phyloP scores from a whole-genome alignment of 192 early-diverging fungal genomes.

The Fimicolochytrium jonesii region DNA sequence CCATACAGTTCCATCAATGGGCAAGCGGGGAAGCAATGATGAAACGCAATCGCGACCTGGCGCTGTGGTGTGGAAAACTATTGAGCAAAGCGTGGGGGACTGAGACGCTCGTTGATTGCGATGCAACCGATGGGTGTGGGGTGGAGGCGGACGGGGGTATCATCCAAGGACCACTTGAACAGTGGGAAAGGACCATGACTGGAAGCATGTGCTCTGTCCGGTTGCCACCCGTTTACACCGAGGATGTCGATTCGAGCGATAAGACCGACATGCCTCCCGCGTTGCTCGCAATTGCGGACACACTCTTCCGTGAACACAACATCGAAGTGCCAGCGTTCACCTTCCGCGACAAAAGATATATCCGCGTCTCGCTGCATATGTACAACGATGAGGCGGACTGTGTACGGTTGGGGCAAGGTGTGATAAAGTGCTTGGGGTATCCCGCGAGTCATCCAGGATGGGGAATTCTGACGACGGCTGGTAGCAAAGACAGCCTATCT shows the following conservation, averaged over 20 bases:
- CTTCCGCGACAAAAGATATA: conserved; percentile 18
- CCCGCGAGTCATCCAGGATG: no score
- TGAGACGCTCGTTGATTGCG: not conserved
- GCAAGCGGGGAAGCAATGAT: conserved; percentile 4
- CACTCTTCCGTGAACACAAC: conserved; percentile 11
- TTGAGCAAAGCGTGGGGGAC: conserved; percentile 32
- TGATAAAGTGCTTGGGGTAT: conserved; percentile 29
- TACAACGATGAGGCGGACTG: conserved; percentile 36
- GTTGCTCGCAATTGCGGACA: conserved; percentile 25
- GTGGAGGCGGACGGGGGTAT: no score
- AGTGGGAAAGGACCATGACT: conserved; percentile 7
- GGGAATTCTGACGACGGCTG: no score
- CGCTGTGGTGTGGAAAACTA: conserved; percentile 21
- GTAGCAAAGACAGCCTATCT: no score
- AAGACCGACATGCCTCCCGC: conserved; percentile 1
- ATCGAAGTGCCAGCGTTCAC: conserved; percentile 42
- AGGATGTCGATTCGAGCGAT: not conserved
- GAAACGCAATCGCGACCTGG: conserved; percentile 25
- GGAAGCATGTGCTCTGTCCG: conserved; percentile 22
- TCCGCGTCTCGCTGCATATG: conserved; percentile 37
- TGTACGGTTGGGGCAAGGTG: conserved; percentile 11
- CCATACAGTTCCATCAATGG: conserved; percentile 20
- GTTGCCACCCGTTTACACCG: conserved; percentile 1
- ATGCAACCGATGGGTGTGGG: not conserved
- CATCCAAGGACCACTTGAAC: no score